These are phyloP conservation scores for Leccinum subspadiceum DNA, from an alignment of 1,284 basidiomycete species.

Conservation along the genomic window DNA sequence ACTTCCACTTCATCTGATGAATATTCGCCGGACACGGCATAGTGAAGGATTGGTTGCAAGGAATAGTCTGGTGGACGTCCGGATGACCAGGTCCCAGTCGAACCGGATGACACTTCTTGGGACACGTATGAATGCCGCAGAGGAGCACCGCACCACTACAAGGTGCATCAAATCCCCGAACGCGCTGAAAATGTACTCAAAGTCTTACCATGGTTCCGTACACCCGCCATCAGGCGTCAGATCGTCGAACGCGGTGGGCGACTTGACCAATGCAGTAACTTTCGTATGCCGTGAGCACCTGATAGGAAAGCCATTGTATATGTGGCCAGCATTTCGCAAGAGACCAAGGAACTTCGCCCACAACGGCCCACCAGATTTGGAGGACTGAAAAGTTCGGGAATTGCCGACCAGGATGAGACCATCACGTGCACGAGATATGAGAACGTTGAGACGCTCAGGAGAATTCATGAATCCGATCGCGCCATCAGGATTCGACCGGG, in stretches of 20 bases:
- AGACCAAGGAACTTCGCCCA: constrained; percentile 51
- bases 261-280: constrained; percentile 36
- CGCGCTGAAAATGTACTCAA: not conserved
- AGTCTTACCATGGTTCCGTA: constrained; percentile 49
- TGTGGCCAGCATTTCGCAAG: constrained; percentile 40
- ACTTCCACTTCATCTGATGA: constrained; percentile 32
- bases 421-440: constrained; percentile 64
- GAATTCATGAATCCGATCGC: constrained; percentile 69
- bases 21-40: constrained; percentile 19
- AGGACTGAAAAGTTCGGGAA: constrained; percentile 48
- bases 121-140: constrained; percentile 49
- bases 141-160: constrained; percentile 42
- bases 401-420: constrained; percentile 67
- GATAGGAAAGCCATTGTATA: constrained; percentile 58
- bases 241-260: constrained; percentile 47
- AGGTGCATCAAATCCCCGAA: not conserved
- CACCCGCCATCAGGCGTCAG: constrained; percentile 62
- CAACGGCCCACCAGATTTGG: constrained; percentile 48
- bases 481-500: constrained; percentile 49
- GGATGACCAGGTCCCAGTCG: constrained; percentile 27
- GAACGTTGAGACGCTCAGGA: constrained; percentile 62
- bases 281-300: constrained; percentile 53
- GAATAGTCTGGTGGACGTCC: constrained; percentile 46
- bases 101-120: constrained; percentile 50
- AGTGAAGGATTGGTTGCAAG: constrained; percentile 37